Percentiles rank a stretch among this genome's conserved stretches.
These are phyloP conservation scores for Leucocoprinus sp. DNA, from an alignment of 768 basidiomycete genomes.

Conservation along the genomic window DNA sequence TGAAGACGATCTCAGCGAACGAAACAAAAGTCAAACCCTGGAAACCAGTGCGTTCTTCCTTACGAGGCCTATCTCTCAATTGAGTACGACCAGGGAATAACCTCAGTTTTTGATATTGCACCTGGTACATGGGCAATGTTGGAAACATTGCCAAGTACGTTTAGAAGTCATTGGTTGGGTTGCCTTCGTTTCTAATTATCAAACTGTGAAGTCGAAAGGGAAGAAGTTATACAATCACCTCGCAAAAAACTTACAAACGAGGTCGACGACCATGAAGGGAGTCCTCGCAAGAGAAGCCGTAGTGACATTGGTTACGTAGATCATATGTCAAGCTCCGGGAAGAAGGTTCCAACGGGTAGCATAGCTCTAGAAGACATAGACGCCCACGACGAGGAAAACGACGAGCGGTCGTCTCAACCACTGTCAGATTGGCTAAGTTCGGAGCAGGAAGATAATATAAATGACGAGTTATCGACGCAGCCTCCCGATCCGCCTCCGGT, in stretches of 20 bases:
- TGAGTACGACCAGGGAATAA: neutral
- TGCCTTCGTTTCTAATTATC: neutral
- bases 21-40: neutral
- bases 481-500: neutral
- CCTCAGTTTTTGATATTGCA: neutral
- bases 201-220: neutral
- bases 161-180: neutral
- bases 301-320: neutral
- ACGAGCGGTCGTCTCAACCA: slow-evolving; percentile 5
- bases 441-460: neutral
- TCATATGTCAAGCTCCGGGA: neutral
- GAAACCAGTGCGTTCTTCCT: neutral
- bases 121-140: neutral
- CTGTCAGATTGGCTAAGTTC: slow-evolving; percentile 5
- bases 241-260: too few relatives aligned
- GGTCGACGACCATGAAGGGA: neutral
- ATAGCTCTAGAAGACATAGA: neutral
- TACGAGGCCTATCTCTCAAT: neutral
- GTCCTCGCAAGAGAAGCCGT: slow-evolving; percentile 2
- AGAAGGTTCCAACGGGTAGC: neutral
- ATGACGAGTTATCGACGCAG: neutral
- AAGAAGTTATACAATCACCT: neutral
- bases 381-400: neutral
- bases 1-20: neutral
- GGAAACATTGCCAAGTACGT: slow-evolving; percentile 1